Evolutionary conservation across 2,329 filamentous ascomycete species (phyloP).

Genomic region (Fusarium sublunatum): DNA sequence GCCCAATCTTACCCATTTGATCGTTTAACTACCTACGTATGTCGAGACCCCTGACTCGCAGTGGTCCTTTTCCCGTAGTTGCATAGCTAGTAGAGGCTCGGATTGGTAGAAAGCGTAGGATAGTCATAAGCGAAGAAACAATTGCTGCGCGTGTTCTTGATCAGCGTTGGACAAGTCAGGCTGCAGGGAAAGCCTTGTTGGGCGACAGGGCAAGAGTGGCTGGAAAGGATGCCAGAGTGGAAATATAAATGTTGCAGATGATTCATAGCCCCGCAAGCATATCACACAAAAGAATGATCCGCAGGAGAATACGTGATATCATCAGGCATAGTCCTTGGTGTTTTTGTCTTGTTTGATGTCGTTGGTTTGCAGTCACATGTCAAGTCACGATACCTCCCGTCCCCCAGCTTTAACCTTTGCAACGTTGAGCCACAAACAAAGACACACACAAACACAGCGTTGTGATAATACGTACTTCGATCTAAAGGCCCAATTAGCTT

Average conservation of each 20-base stretch:
- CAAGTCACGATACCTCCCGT: slow-evolving; percentile 28
- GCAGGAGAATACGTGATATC: slow-evolving; percentile 1
- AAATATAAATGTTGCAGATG: slow-evolving; percentile 9
- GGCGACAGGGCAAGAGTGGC: slow-evolving; percentile 11
- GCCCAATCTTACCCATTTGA: slow-evolving; percentile 15
- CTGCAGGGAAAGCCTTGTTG: slow-evolving; percentile 29
- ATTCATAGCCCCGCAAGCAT: slow-evolving; percentile 14
- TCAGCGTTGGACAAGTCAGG: slow-evolving; percentile 28
- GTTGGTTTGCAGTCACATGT: slow-evolving; percentile 38
- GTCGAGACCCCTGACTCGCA: slow-evolving; percentile 7
- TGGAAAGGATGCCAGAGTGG: slow-evolving; percentile 12
- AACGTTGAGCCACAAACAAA: slow-evolving; percentile 18
- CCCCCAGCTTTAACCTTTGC: slow-evolving; percentile 2
- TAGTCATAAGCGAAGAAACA: not conserved
- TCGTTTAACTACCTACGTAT: slow-evolving; percentile 9
- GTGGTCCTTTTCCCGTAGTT: slow-evolving; percentile 4
- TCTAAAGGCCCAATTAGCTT: not conserved
- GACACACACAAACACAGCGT: not conserved
- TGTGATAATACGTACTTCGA: not conserved
- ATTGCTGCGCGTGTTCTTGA: slow-evolving; percentile 1
- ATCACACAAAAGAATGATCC: not conserved
- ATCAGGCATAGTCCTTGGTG: slow-evolving; percentile 5
- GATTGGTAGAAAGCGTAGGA: slow-evolving; percentile 4
- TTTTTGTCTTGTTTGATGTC: not conserved
- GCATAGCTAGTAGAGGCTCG: slow-evolving; percentile 16